Evolutionary conservation across 1,139 yeast genomes (phyloP), one percentile per base, ranked within the genome.

Genomic region (Saccharomyces hybrid): DNA sequence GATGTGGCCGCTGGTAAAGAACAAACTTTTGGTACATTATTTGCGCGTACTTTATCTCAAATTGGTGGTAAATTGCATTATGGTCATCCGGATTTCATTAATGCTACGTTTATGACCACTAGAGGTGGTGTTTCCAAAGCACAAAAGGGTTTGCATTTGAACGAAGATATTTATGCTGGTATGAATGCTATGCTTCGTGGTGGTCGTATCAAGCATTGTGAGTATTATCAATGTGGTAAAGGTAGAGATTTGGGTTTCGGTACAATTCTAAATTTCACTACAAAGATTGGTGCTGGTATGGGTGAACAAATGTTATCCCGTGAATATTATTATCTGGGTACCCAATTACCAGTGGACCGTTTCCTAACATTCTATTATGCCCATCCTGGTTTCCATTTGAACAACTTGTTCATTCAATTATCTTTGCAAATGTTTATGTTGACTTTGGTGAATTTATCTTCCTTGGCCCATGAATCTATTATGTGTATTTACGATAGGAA

Each of bases 201-300:
- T 79, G 99, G 99, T 72, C 86, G 97, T 77, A 93, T 93, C 69
- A 93, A 93, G 81, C 99, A 93, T 73, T 93, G 98, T 80, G 99
- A 93, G 74, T 93, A 91, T 78, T 93, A 88, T 77, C 99, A 93
- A 77, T 93, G 99, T 83, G 99, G 99, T 86, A 93, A 93, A 77
- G 99, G 99, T 77, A 90, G 99, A 84, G 99, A 93, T 85, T 83
- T 93, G 78, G 99, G 99, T 77, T 93, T 93, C 75, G 97, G 97
- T 61, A 91, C 99, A 47, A 90, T 93, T 81, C 83, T 93, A 79
- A 93, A 93, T 77, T 93, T 93, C 84, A 93, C 98, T 41, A 93
- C 99, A 58, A 93, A 93, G 81, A 93, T 93, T 84, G 99, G 99
- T 80, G 96, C 98, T 69, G 99, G 99, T 87, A 93, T 93, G 99